A percentile compares a stretch with the other conserved stretches of the same genome.
phyloP scores from a whole-genome alignment of 345 rosid genomes.

The Populus ilicifolia region DNA sequence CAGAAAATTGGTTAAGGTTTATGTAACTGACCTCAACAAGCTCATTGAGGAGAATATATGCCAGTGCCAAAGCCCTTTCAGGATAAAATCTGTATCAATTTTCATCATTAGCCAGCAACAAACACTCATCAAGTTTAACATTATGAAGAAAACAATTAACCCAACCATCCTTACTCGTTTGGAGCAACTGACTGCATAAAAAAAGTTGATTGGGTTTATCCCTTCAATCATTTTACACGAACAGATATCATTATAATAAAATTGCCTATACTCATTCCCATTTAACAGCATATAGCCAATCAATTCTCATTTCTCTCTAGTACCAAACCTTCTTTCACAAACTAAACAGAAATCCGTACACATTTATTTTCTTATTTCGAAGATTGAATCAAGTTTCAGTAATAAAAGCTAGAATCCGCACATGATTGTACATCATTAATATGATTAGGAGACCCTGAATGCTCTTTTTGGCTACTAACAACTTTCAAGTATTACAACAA shows the following conservation, averaged over 20 bases:
- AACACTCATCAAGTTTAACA: neutral
- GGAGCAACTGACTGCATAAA: neutral
- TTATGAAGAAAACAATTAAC: neutral
- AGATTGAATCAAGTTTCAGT: neutral
- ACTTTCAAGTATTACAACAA: neutral
- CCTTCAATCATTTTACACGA: neutral
- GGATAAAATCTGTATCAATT: conserved; percentile 64
- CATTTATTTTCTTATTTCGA: neutral
- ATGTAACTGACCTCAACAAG: conserved; percentile 61
- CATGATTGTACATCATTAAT: neutral
- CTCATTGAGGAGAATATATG: conserved; percentile 59
- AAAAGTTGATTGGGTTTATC: neutral
- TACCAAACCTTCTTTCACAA: neutral
- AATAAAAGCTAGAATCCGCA: neutral
- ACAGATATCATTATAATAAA: neutral
- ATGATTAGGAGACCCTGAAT: neutral
- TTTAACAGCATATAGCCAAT: neutral
- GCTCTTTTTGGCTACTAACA: neutral
- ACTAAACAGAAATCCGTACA: neutral
- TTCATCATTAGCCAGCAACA: conserved; percentile 1
- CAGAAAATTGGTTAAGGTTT: neutral
- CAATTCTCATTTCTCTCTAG: neutral
- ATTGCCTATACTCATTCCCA: neutral
- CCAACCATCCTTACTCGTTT: neutral
- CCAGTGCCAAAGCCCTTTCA: conserved; percentile 69